phyloP scores from a whole-genome alignment of 1,284 basidiomycete species.

The Uromyces viciae-fabae region DNA sequence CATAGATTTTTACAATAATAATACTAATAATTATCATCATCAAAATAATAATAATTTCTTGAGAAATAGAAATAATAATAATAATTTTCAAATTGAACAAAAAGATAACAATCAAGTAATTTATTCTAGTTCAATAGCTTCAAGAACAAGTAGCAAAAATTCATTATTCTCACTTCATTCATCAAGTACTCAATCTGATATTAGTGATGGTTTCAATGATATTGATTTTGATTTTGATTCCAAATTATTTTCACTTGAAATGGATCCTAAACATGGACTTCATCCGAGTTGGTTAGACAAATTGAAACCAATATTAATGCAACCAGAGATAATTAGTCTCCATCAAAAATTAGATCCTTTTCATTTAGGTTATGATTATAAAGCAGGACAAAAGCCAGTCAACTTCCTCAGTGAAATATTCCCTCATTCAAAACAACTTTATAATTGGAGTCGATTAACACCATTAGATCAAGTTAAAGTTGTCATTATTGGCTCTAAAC shows the following conservation, averaged over 20 bases:
- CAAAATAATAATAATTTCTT: neutral
- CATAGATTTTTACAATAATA: neutral
- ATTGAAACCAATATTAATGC: neutral
- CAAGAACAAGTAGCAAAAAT: neutral
- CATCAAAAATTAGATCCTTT: neutral
- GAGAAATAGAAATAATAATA: neutral
- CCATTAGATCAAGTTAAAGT: conserved; percentile 38
- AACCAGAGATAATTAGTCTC: conserved; percentile 4
- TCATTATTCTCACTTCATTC: conserved; percentile 7
- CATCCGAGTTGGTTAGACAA: conserved; percentile 24
- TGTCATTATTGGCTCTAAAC: conserved; percentile 18
- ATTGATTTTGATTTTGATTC: conserved; percentile 1
- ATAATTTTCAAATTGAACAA: neutral
- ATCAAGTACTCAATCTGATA: neutral
- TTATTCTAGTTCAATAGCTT: neutral
- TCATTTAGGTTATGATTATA: conserved; percentile 2
- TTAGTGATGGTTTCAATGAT: neutral
- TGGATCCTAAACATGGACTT: neutral
- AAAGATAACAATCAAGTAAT: neutral
- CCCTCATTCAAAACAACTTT: neutral
- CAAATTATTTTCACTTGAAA: neutral
- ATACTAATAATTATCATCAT: neutral
- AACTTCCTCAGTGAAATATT: neutral
- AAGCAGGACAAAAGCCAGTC: neutral
- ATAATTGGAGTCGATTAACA: conserved; percentile 32